phyloP scores from a whole-genome alignment of 257 asterid species.

The Orobanche coerulescens region DNA sequence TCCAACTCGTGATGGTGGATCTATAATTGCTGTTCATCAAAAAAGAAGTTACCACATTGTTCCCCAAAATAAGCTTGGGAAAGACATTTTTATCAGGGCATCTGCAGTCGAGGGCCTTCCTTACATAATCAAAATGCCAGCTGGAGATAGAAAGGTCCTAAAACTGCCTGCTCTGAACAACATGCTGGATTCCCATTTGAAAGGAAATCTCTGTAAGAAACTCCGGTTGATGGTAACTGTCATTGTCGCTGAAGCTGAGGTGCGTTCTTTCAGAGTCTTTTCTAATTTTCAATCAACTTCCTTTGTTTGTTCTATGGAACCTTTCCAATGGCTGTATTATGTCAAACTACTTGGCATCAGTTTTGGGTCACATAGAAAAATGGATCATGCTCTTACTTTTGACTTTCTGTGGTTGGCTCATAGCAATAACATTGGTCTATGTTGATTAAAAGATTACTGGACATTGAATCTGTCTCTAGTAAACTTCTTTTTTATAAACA shows the following conservation, averaged over 20 bases:
- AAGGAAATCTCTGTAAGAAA: constrained; percentile 49
- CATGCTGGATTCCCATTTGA: constrained; percentile 82
- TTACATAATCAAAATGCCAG: constrained; percentile 60
- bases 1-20: constrained; percentile 38
- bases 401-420: neutral
- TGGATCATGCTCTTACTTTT: neutral
- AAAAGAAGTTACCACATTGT: constrained; percentile 54
- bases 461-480: neutral
- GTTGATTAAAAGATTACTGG: neutral
- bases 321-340: neutral
- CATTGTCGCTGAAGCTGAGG: constrained; percentile 86
- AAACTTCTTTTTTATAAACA: neutral
- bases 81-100: constrained; percentile 72
- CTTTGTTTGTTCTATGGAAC: neutral
- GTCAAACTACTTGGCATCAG: neutral
- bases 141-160: constrained; percentile 64
- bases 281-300: neutral
- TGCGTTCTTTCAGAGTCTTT: constrained; percentile 26
- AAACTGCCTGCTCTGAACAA: constrained; percentile 76
- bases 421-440: neutral
- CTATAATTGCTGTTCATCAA: constrained; percentile 66
- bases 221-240: constrained; percentile 55
- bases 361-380: neutral
- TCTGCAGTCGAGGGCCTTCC: constrained; percentile 41
- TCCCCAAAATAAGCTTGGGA: constrained; percentile 87